These are phyloP conservation scores for Rhizopogon salebrosus DNA, from an alignment of 768 basidiomycete species.

Conservation along the genomic window DNA sequence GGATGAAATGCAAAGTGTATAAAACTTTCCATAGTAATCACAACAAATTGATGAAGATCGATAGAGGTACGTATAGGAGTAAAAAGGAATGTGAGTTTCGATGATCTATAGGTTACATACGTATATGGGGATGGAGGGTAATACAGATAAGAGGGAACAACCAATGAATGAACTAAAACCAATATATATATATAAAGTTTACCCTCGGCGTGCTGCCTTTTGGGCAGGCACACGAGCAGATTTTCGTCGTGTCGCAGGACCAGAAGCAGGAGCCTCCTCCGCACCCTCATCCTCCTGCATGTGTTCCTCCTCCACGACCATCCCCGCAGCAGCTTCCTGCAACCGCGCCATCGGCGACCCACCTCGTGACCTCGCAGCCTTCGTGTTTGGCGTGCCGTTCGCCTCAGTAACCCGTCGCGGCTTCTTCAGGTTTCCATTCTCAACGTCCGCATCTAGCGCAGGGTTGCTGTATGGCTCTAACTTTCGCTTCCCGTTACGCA, in stretches of 20 bases:
- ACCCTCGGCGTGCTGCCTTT: not conserved
- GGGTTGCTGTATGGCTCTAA: slow-evolving; percentile 22
- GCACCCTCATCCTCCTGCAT: slow-evolving; percentile 14
- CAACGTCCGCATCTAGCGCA: slow-evolving; percentile 13
- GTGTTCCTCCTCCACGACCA: slow-evolving; percentile 25
- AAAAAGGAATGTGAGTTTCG: not conserved
- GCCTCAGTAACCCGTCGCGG: slow-evolving; percentile 13
- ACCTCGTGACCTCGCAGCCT: slow-evolving; percentile 11
- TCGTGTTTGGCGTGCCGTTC: slow-evolving; percentile 11
- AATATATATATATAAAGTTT: no score
- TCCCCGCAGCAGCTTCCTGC: slow-evolving; percentile 21
- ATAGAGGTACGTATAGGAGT: not conserved
- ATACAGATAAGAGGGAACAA: not conserved
- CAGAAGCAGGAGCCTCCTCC: not conserved
- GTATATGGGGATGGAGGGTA: not conserved
- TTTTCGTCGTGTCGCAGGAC: not conserved
- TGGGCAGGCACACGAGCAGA: not conserved
- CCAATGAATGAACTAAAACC: not conserved
- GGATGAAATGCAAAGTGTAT: no score
- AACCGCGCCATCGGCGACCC: slow-evolving; percentile 13
- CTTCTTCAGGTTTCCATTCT: slow-evolving; percentile 19
- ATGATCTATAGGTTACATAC: not conserved
- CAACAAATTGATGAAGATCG: not conserved
- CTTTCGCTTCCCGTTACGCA: slow-evolving; percentile 34
- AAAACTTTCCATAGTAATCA: no score